Conservation (phyloP, 73 alveolate genomes). For the Stentor roeselii region DNA sequence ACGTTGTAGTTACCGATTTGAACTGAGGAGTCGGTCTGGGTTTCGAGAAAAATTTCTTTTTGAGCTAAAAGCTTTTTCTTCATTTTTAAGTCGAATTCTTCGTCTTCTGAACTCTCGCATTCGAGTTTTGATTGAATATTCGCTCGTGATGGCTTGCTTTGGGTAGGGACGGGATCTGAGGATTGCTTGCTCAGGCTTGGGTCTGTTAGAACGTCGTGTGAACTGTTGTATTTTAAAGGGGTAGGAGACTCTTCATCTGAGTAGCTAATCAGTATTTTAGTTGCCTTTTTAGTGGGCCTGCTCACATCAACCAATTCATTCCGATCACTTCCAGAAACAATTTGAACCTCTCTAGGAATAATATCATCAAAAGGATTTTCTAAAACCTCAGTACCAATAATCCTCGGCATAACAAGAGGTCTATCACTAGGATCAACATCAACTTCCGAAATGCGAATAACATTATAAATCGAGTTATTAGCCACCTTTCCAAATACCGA, state of each 20-base stretch:
- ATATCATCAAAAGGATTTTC: slow-evolving; percentile 72
- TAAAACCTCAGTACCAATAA: slow-evolving; percentile 48
- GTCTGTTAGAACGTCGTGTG: slow-evolving; percentile 66
- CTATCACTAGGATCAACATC: slow-evolving; percentile 68
- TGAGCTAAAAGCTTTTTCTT: slow-evolving; percentile 4
- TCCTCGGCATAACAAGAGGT: slow-evolving; percentile 59
- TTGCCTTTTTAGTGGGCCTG: neutral
- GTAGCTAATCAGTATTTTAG: no score
- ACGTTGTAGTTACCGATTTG: slow-evolving; percentile 2
- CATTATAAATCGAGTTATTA: slow-evolving; percentile 66
- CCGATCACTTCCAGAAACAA: slow-evolving; percentile 47
- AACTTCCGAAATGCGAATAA: slow-evolving; percentile 46
- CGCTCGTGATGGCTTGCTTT: slow-evolving; percentile 3
- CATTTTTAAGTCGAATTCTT: neutral
- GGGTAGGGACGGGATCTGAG: neutral
- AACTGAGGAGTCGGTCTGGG: neutral
- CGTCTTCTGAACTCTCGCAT: slow-evolving; percentile 23
- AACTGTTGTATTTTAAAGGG: slow-evolving; percentile 19
- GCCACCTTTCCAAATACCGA: slow-evolving; percentile 73
- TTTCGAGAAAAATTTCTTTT: slow-evolving; percentile 23
- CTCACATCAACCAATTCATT: slow-evolving; percentile 35
- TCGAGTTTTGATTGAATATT: slow-evolving; percentile 16
- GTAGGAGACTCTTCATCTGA: slow-evolving; percentile 37
- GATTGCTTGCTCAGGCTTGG: slow-evolving; percentile 42
- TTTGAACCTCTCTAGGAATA: slow-evolving; percentile 51